These are phyloP conservation scores for Isatis lusitanica DNA, from an alignment of 441 rosid species.

Conservation along the genomic window DNA sequence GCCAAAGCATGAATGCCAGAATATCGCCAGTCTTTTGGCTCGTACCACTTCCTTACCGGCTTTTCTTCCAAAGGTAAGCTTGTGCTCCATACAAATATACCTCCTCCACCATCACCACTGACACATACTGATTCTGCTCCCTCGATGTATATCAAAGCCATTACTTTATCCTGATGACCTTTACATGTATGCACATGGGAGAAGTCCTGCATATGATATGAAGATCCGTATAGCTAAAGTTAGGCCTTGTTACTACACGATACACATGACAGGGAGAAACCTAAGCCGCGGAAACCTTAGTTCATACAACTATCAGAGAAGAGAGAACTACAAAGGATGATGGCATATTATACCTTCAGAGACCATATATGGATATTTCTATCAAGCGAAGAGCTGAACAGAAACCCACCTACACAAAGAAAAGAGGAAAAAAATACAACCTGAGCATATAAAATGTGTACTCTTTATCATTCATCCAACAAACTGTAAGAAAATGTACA, in stretches of 20 bases:
- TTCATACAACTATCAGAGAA: slow-evolving; percentile 12
- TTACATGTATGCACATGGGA: slow-evolving; percentile 72
- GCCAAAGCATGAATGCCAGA: slow-evolving; percentile 84
- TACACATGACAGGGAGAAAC: slow-evolving; percentile 3
- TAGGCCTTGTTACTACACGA: background rate
- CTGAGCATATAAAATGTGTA: slow-evolving; percentile 19
- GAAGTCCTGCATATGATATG: slow-evolving; percentile 59
- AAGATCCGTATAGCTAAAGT: slow-evolving; percentile 3
- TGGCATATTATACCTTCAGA: slow-evolving; percentile 57
- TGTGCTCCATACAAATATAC: slow-evolving; percentile 77
- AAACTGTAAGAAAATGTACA: too few relatives aligned
- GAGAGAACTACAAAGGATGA: slow-evolving; percentile 6
- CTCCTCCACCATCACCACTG: slow-evolving; percentile 85
- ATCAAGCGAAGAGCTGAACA: slow-evolving; percentile 86
- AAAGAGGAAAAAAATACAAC: slow-evolving; percentile 16
- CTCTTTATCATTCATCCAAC: background rate
- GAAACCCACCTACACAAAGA: slow-evolving; percentile 61
- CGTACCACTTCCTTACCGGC: slow-evolving; percentile 76
- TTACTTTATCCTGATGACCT: slow-evolving; percentile 88
- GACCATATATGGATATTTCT: slow-evolving; percentile 81
- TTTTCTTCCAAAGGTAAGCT: slow-evolving; percentile 55
- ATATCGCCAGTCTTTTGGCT: slow-evolving; percentile 92
- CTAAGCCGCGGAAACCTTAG: background rate
- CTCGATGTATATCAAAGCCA: slow-evolving; percentile 65
- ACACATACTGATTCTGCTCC: slow-evolving; percentile 70